Evolutionary conservation across 371 early-diverging fungal species (phyloP).

Genomic region (Mucor indicus): DNA sequence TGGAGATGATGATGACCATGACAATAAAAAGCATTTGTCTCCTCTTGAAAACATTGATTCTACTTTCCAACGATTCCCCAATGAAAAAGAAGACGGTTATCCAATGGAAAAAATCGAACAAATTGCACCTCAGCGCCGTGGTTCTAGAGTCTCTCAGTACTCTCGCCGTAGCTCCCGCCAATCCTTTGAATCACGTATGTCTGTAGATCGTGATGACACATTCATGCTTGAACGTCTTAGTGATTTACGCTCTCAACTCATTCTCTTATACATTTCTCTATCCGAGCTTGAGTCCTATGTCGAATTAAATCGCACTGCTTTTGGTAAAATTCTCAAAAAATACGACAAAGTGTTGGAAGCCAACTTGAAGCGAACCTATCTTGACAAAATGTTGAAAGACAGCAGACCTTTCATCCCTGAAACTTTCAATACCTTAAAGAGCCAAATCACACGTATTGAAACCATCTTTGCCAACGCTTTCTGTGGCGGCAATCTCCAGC

Average conservation of each 20-base stretch:
- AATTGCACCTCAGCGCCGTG: constrained; percentile 10
- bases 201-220: too few relatives aligned
- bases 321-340: constrained; percentile 95
- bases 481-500: constrained; percentile 46
- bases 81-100: neutral
- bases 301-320: constrained; percentile 91
- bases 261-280: constrained; percentile 72
- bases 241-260: constrained; percentile 38
- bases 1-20: neutral
- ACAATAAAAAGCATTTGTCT: neutral
- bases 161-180: constrained; percentile 8
- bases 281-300: constrained; percentile 87
- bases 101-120: constrained; percentile 6
- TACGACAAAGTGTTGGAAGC: constrained; percentile 86
- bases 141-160: constrained; percentile 7
- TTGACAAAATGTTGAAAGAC: constrained; percentile 58
- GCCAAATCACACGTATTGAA: constrained; percentile 55
- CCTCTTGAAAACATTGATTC: constrained; percentile 22
- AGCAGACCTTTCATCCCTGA: constrained; percentile 59
- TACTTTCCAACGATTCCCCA: constrained; percentile 11
- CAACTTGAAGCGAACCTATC: constrained; percentile 46
- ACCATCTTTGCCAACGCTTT: constrained; percentile 62
- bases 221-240: constrained; percentile 13
- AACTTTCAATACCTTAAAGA: constrained; percentile 44
- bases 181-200: constrained; percentile 8